Evolutionary conservation across 1,284 basidiomycete genomes (phyloP).

Genomic region (Stygiomarasmius scandens): DNA sequence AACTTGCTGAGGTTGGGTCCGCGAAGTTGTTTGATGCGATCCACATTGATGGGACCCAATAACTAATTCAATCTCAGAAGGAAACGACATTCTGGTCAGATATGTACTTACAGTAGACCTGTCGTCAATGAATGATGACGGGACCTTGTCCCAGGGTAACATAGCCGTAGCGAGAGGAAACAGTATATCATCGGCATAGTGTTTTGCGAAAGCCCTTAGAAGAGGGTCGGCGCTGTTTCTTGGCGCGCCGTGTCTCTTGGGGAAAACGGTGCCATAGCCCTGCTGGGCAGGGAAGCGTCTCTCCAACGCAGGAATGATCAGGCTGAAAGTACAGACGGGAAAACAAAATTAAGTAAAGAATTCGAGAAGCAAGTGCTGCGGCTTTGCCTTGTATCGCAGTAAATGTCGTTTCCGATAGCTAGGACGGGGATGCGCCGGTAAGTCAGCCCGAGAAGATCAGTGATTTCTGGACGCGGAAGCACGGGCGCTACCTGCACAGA

Average conservation of each 20-base stretch:
- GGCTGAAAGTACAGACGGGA: slow-evolving; percentile 24
- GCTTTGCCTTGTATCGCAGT: slow-evolving; percentile 48
- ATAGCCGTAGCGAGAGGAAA: slow-evolving; percentile 43
- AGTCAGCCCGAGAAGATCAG: slow-evolving; percentile 48
- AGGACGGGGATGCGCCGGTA: slow-evolving; percentile 61
- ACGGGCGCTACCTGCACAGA: slow-evolving; percentile 43
- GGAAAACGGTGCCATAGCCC: slow-evolving; percentile 53
- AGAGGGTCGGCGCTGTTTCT: slow-evolving; percentile 43
- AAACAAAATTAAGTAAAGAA: slow-evolving; percentile 2
- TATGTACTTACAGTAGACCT: slow-evolving; percentile 39
- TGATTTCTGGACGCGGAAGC: slow-evolving; percentile 58
- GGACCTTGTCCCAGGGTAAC: slow-evolving; percentile 51
- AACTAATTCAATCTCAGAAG: not conserved
- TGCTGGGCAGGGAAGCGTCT: slow-evolving; percentile 48
- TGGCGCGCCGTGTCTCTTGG: slow-evolving; percentile 40
- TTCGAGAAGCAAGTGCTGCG: not conserved
- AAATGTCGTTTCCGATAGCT: slow-evolving; percentile 58
- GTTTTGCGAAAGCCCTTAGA: slow-evolving; percentile 47
- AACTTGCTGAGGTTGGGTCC: slow-evolving; percentile 37
- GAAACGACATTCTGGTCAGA: not conserved
- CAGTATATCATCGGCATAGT: slow-evolving; percentile 45
- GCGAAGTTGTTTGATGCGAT: slow-evolving; percentile 34
- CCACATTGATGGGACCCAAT: slow-evolving; percentile 34
- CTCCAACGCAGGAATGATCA: slow-evolving; percentile 50
- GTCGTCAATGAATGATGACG: slow-evolving; percentile 51